Conservation (phyloP, 2,329 filamentous ascomycete species). For the Polychaeton citri region DNA sequence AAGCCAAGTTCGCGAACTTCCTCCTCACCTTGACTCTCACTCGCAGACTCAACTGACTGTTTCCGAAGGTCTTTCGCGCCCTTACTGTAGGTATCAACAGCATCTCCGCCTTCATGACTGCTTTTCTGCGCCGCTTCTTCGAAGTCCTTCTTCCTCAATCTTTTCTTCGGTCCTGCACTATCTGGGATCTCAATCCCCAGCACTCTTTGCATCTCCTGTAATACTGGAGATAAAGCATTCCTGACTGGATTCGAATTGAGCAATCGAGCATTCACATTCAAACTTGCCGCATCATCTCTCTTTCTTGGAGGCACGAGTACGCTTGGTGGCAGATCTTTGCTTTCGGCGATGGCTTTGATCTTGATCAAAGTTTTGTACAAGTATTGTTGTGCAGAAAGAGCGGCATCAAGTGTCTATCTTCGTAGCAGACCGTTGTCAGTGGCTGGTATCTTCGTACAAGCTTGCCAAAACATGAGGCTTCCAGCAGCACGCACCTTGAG, state of each 20-base stretch:
- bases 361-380: conserved; percentile 43
- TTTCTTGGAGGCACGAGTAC: not conserved
- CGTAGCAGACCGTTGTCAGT: not conserved
- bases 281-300: conserved; percentile 28
- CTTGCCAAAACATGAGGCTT: no score
- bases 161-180: conserved; percentile 12
- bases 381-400: conserved; percentile 37
- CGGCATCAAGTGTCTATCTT: conserved; percentile 36
- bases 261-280: conserved; percentile 46
- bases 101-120: conserved; percentile 1
- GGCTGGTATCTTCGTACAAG: no score
- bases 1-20: not conserved
- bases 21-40: conserved; percentile 3
- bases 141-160: conserved; percentile 15
- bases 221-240: conserved; percentile 36
- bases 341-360: conserved; percentile 43
- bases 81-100: not conserved
- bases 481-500: conserved; percentile 35
- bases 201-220: conserved; percentile 28
- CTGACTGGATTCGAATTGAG: conserved; percentile 48
- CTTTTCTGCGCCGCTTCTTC: conserved; percentile 1
- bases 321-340: conserved; percentile 27
- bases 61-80: not conserved
- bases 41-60: not conserved
- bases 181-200: conserved; percentile 18